These are phyloP conservation scores for Gossypium raimondii DNA, from an alignment of 345 rosid genomes.

Conservation along the genomic window DNA sequence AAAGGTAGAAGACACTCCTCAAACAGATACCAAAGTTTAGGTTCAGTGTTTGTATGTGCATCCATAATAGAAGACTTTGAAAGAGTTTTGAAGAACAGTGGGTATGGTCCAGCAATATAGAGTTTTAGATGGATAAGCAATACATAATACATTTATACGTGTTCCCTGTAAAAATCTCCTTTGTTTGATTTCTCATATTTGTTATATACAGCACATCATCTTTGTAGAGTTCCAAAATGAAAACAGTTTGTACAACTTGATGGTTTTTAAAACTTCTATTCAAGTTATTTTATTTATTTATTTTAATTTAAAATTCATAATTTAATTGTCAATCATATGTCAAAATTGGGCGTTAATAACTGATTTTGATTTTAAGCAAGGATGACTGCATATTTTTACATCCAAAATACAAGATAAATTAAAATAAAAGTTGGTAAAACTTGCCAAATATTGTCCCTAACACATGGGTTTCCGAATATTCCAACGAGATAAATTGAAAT, in stretches of 20 bases:
- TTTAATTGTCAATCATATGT: too few relatives aligned
- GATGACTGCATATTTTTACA: too few relatives aligned
- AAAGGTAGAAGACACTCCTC: background rate
- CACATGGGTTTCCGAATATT: too few relatives aligned
- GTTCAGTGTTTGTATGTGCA: background rate
- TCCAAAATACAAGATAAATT: too few relatives aligned
- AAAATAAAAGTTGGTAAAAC: too few relatives aligned
- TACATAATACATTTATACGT: background rate
- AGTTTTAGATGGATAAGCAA: background rate
- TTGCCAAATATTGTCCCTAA: too few relatives aligned
- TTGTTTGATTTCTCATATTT: background rate
- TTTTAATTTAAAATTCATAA: too few relatives aligned
- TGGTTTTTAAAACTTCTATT: too few relatives aligned
- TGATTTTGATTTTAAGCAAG: too few relatives aligned
- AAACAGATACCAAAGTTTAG: background rate
- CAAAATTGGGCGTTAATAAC: too few relatives aligned
- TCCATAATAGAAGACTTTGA: background rate
- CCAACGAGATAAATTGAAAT: too few relatives aligned
- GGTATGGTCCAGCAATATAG: background rate
- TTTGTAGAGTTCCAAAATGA: background rate
- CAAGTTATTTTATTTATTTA: too few relatives aligned
- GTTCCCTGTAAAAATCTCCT: background rate
- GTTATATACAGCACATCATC: background rate
- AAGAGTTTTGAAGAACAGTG: conserved; percentile 5
- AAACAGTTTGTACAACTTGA: background rate